These are phyloP conservation scores for Harringtonia lauricola DNA, from an alignment of 2,329 filamentous ascomycete species.

Conservation along the genomic window DNA sequence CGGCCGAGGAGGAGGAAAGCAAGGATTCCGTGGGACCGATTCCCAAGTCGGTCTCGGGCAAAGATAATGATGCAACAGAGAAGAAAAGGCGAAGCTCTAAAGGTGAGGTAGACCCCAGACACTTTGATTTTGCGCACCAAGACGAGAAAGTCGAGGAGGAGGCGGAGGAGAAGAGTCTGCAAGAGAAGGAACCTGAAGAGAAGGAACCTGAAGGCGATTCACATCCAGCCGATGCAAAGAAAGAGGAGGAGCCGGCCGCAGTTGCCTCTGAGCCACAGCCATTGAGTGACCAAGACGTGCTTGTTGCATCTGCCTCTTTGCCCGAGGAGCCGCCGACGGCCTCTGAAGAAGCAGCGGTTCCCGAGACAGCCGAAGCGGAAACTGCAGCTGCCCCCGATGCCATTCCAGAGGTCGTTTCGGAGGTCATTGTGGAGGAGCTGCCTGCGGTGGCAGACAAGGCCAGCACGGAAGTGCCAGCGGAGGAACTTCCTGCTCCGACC, in stretches of 20 bases:
- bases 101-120: conserved; percentile 5
- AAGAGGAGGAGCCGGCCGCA: not conserved
- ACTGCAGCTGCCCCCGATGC: too few relatives aligned
- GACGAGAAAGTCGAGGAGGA: conserved; percentile 5
- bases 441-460: too few relatives aligned
- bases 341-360: too few relatives aligned
- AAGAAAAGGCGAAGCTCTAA: conserved; percentile 1
- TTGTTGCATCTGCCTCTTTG: too few relatives aligned
- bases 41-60: not conserved
- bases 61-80: not conserved
- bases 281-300: too few relatives aligned
- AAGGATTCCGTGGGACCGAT: conserved; percentile 1
- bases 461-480: too few relatives aligned
- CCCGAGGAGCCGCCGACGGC: too few relatives aligned
- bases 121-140: conserved; percentile 1
- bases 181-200: conserved; percentile 16
- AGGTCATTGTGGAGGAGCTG: too few relatives aligned
- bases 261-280: not conserved
- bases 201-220: not conserved
- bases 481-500: too few relatives aligned
- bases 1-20: not conserved
- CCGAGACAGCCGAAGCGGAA: too few relatives aligned
- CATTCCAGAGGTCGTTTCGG: too few relatives aligned
- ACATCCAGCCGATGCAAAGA: not conserved
- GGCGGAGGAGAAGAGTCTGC: conserved; percentile 13